A percentile compares a stretch with the other conserved stretches of the same genome.
These are phyloP conservation scores for Torulaspora delbrueckii DNA, from an alignment of 805 yeast genomes.

Conservation along the genomic window DNA sequence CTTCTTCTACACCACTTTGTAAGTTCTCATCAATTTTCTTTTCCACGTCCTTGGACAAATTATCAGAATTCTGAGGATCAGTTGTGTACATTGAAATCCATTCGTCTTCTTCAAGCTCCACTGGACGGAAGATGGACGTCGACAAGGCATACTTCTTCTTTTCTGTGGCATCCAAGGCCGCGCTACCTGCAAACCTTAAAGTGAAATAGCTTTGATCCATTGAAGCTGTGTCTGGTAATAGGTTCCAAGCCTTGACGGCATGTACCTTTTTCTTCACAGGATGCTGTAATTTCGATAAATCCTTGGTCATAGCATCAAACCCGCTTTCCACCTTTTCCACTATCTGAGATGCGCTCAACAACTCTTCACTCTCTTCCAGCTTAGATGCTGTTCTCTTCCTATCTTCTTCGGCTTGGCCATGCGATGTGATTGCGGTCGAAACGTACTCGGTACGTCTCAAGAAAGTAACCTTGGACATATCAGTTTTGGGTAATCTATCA, in stretches of 20 bases:
- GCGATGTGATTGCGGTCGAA: conserved; percentile 48
- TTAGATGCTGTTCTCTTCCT: conserved; percentile 30
- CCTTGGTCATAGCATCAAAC: conserved; percentile 56
- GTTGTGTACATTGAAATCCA: conserved; percentile 71
- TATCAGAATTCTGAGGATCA: conserved; percentile 39
- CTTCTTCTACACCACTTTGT: conserved; percentile 43
- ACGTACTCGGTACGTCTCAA: conserved; percentile 93
- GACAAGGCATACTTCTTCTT: conserved; percentile 38
- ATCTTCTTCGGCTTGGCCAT: conserved; percentile 29
- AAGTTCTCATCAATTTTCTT: conserved; percentile 28
- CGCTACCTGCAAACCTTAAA: conserved; percentile 56
- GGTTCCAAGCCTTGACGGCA: conserved; percentile 73
- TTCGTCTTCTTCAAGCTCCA: conserved; percentile 62
- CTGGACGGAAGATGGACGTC: conserved; percentile 68
- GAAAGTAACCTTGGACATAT: conserved; percentile 54
- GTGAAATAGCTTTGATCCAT: conserved; percentile 71
- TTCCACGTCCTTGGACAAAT: conserved; percentile 41
- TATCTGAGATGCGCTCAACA: conserved; percentile 27
- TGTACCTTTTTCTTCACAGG: conserved; percentile 69
- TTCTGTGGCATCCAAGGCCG: conserved; percentile 38
- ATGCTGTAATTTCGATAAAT: conserved; percentile 52
- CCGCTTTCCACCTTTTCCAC: conserved; percentile 59
- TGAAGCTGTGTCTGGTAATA: conserved; percentile 87
- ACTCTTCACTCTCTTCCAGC: conserved; percentile 23
- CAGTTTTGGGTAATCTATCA: conserved; percentile 35